phyloP scores from a whole-genome alignment of 352 stramenopile genomes.

The Thraustotheca clavata region DNA sequence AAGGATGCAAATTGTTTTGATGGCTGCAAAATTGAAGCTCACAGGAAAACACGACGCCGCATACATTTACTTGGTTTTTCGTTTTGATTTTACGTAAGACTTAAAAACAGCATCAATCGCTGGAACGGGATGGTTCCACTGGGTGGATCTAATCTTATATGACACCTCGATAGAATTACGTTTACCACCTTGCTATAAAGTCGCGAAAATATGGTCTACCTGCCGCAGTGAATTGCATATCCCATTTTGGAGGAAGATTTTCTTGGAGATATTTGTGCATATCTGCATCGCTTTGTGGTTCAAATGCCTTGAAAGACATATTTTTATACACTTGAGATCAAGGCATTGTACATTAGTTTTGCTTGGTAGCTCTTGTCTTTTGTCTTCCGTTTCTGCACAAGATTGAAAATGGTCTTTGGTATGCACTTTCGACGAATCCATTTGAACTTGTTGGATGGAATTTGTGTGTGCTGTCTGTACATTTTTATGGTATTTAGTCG shows the following conservation, averaged over 20 bases:
- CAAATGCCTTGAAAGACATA: background rate
- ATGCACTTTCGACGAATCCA: too few species aligned
- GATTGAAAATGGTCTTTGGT: too few species aligned
- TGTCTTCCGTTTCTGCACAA: background rate
- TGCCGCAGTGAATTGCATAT: constrained; percentile 72
- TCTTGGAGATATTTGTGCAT: background rate
- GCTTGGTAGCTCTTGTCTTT: background rate
- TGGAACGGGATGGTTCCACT: constrained; percentile 73
- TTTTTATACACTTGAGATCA: background rate
- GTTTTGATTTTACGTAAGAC: background rate
- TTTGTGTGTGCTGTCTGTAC: too few species aligned
- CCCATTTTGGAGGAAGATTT: constrained; percentile 63
- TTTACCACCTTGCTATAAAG: constrained; percentile 46
- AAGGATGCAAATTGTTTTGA: too few species aligned
- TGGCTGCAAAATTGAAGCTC: too few species aligned
- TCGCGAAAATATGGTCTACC: constrained; percentile 79
- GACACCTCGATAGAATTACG: background rate
- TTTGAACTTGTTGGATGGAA: too few species aligned
- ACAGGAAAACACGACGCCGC: too few species aligned
- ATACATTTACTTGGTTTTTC: too few species aligned
- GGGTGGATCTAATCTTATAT: constrained; percentile 43
- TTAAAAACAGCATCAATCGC: constrained; percentile 42
- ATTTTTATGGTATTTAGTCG: too few species aligned
- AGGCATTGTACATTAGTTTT: background rate
- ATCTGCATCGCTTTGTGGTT: constrained; percentile 1